Percentiles rank a stretch among this genome's conserved stretches.
phyloP scores from a whole-genome alignment of 1,284 basidiomycete genomes.

The Schizophyllum commune region DNA sequence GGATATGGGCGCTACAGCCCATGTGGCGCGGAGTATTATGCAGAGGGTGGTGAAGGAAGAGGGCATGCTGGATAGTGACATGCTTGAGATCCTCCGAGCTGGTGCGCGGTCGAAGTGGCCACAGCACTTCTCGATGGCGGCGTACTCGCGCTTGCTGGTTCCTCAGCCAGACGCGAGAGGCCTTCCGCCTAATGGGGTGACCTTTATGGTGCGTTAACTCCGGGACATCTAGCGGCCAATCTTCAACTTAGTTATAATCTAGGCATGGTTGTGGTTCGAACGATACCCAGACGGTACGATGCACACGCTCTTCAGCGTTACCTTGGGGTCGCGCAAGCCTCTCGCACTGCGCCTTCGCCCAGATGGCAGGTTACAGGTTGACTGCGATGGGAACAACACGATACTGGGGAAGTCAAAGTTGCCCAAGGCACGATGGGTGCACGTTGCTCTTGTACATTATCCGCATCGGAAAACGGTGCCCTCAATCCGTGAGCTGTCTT shows the following conservation, averaged over 20 bases:
- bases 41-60: conserved; percentile 43
- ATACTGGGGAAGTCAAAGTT: conserved; percentile 40
- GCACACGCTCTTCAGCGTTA: conserved; percentile 40
- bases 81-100: conserved; percentile 59
- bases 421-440: conserved; percentile 56
- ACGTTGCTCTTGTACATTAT: conserved; percentile 57
- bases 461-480: conserved; percentile 47
- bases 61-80: conserved; percentile 46
- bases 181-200: conserved; percentile 53
- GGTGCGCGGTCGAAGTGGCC: conserved; percentile 68
- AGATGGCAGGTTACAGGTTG: conserved; percentile 50
- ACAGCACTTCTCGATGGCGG: conserved; percentile 62
- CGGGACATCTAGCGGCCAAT: no score
- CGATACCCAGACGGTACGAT: conserved; percentile 35
- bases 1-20: conserved; percentile 62
- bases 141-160: conserved; percentile 39
- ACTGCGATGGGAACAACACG: conserved; percentile 28
- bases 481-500: conserved; percentile 46
- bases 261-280: conserved; percentile 68
- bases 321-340: conserved; percentile 25
- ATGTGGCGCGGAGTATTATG: conserved; percentile 53
- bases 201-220: no score
- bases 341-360: conserved; percentile 41
- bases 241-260: no score
- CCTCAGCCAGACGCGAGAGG: conserved; percentile 35